A percentile compares a stretch with the other conserved stretches of the same genome.
These are phyloP conservation scores for Botrytis byssoidea DNA, from an alignment of 2,329 filamentous ascomycete species.

Conservation along the genomic window DNA sequence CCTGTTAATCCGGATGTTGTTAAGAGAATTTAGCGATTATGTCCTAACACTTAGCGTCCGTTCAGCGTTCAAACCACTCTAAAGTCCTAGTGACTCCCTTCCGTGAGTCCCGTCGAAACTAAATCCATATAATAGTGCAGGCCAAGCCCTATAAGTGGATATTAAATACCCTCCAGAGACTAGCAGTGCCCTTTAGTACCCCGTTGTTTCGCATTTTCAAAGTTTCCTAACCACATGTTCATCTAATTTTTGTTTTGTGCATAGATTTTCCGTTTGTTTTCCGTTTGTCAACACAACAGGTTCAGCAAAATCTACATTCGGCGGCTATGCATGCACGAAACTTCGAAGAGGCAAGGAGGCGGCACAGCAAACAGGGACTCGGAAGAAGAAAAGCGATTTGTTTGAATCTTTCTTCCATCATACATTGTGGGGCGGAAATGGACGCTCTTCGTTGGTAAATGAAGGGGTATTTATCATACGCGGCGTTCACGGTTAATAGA, in stretches of 20 bases:
- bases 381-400: neutral
- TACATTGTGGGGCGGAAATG: too few species aligned
- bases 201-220: neutral
- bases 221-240: neutral
- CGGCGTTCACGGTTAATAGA: neutral
- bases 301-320: neutral
- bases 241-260: neutral
- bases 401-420: neutral
- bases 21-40: neutral
- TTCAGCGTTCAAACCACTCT: neutral
- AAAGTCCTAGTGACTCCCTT: neutral
- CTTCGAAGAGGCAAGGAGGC: neutral
- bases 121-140: neutral
- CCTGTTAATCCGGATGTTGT: neutral
- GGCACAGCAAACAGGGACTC: neutral
- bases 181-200: neutral
- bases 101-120: neutral
- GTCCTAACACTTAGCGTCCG: neutral
- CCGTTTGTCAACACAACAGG: too few species aligned
- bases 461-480: neutral
- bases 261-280: neutral
- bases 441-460: neutral
- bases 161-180: neutral
- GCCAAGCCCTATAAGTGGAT: conserved; percentile 13
- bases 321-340: conserved; percentile 1